Evolutionary conservation across 805 yeast genomes (phyloP).

Genomic region (Schizosaccharomyces lindneri): DNA sequence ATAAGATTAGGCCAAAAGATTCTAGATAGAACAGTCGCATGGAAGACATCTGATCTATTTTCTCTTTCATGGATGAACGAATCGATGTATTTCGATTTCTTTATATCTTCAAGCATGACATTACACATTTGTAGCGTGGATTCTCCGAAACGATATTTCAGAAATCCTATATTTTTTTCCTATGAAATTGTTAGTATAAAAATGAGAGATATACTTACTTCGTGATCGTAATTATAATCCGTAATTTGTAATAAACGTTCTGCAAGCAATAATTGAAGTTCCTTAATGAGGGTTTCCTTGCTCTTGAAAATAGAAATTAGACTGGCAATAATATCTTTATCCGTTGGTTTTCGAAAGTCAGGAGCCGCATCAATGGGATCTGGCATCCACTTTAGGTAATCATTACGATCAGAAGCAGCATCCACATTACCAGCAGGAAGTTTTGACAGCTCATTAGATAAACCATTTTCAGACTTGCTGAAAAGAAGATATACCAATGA

Average conservation of each 20-base stretch:
- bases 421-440: slow-evolving; percentile 11
- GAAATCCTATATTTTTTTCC: slow-evolving; percentile 20
- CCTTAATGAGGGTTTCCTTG: slow-evolving; percentile 39
- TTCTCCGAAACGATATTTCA: slow-evolving; percentile 42
- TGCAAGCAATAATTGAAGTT: slow-evolving; percentile 37
- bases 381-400: slow-evolving; percentile 42
- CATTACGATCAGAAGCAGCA: slow-evolving; percentile 7
- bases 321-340: slow-evolving; percentile 38
- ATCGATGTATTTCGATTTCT: slow-evolving; percentile 28
- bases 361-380: slow-evolving; percentile 82
- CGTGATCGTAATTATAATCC: slow-evolving; percentile 10
- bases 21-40: slow-evolving; percentile 44
- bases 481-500: slow-evolving; percentile 43
- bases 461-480: neutral
- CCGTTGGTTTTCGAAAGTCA: slow-evolving; percentile 26
- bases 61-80: slow-evolving; percentile 13
- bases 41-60: slow-evolving; percentile 14
- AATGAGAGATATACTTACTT: slow-evolving; percentile 8
- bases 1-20: slow-evolving; percentile 55
- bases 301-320: slow-evolving; percentile 48
- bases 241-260: slow-evolving; percentile 21
- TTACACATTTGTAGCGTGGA: slow-evolving; percentile 43
- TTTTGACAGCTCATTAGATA: slow-evolving; percentile 4
- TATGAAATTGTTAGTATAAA: slow-evolving; percentile 9
- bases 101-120: slow-evolving; percentile 60